phyloP scores from a whole-genome alignment of 2,329 filamentous ascomycete genomes.

The Colletotrichum cuscutae region DNA sequence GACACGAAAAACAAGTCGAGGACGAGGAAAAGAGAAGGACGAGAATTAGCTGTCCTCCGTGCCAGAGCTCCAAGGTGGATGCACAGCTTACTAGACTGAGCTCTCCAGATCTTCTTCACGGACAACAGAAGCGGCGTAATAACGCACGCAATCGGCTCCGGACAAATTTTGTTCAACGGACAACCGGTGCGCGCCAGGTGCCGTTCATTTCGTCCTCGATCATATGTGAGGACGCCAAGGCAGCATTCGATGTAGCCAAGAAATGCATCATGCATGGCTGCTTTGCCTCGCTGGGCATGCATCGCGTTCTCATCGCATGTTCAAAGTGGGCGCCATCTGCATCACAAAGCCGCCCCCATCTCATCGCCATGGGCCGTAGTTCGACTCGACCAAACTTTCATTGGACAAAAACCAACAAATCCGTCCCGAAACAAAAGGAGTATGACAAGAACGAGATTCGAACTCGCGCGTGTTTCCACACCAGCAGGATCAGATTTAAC shows the following conservation, averaged over 20 bases:
- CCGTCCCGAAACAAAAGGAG: neutral
- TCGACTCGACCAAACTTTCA: no score
- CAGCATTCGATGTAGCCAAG: neutral
- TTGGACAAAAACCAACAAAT: neutral
- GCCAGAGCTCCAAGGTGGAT: no score
- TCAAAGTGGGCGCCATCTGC: neutral
- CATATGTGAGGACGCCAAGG: neutral
- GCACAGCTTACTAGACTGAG: no score
- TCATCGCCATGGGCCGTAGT: neutral
- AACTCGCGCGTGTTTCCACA: slow-evolving; percentile 30
- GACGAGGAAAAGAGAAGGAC: no score
- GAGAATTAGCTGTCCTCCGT: no score
- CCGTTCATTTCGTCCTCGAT: neutral
- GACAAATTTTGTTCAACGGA: neutral
- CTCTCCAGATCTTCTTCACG: no score
- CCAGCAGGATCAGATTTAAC: slow-evolving; percentile 7
- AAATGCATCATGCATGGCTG: neutral
- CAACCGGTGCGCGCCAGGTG: neutral
- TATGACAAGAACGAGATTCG: slow-evolving; percentile 32
- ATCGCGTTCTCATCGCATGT: neutral
- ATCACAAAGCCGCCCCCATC: neutral
- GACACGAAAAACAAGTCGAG: no score
- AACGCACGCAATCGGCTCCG: no score
- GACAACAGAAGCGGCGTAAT: no score
- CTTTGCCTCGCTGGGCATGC: no score